Percentiles rank a stretch among this genome's conserved stretches.
Evolutionary conservation across 2,329 filamentous ascomycete species (phyloP).

Genomic region (Lasiodiplodia citricola): DNA sequence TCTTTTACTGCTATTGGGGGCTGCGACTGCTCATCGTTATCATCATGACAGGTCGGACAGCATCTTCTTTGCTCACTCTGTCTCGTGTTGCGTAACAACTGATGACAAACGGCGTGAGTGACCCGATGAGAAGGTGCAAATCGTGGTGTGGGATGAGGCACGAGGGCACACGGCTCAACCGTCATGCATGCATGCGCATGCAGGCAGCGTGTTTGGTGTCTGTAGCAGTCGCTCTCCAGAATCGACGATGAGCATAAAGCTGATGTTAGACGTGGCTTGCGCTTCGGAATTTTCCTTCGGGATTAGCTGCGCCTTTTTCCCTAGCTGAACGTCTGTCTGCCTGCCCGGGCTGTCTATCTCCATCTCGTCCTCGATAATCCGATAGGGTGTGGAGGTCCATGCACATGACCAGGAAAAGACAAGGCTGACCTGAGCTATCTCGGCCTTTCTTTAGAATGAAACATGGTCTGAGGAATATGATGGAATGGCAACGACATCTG

Average conservation of each 20-base stretch:
- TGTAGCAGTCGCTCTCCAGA: background rate
- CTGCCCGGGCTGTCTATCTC: background rate
- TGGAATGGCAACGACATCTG: background rate
- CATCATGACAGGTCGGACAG: background rate
- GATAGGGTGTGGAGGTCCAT: background rate
- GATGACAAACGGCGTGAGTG: background rate
- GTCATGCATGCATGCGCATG: conserved; percentile 4
- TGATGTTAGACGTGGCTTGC: conserved; percentile 2
- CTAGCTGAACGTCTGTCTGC: background rate
- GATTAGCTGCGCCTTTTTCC: background rate
- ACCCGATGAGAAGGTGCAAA: background rate
- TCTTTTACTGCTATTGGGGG: conserved; percentile 19
- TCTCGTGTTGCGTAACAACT: background rate
- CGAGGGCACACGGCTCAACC: background rate
- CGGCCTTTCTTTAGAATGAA: conserved; percentile 8
- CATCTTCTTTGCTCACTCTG: background rate
- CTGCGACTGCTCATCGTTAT: conserved; percentile 1
- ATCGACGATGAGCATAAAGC: conserved; percentile 14
- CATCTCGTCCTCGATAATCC: background rate
- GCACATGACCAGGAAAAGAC: background rate
- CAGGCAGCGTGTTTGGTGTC: background rate
- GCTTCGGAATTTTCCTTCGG: background rate
- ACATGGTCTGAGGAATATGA: background rate
- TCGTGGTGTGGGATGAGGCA: background rate
- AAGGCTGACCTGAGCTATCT: background rate